These are phyloP conservation scores for Rhizomucor miehei DNA, from an alignment of 371 early-diverging fungal species.

Conservation along the genomic window DNA sequence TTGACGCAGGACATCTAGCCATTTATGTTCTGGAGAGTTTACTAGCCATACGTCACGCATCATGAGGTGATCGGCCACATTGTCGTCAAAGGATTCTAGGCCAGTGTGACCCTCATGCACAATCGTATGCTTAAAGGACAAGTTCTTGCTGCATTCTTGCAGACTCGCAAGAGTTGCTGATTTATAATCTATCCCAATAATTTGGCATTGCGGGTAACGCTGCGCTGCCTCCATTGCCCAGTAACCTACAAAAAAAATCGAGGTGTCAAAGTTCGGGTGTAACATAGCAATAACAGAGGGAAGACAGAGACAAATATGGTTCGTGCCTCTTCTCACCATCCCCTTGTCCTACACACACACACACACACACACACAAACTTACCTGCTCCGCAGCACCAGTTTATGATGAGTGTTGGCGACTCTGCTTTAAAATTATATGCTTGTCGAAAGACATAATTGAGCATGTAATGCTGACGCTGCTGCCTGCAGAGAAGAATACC, in stretches of 20 bases:
- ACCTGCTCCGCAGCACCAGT: slow-evolving; percentile 44
- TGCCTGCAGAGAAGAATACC: slow-evolving; percentile 14
- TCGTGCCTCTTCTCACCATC: no score
- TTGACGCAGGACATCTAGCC: slow-evolving; percentile 22
- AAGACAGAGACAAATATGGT: no score
- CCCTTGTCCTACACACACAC: no score
- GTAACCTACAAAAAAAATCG: slow-evolving; percentile 13
- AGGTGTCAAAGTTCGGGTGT: no score
- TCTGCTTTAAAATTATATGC: slow-evolving; percentile 20
- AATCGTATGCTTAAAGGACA: slow-evolving; percentile 13
- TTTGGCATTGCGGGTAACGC: slow-evolving; percentile 23
- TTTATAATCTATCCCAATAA: slow-evolving; percentile 29
- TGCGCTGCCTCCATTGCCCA: slow-evolving; percentile 43
- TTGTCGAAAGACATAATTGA: slow-evolving; percentile 25
- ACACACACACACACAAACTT: background rate
- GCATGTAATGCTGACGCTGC: slow-evolving; percentile 36
- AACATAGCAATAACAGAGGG: no score
- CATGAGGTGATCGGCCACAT: slow-evolving; percentile 27
- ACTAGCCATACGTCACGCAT: slow-evolving; percentile 31
- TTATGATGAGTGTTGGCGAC: slow-evolving; percentile 23
- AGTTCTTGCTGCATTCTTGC: slow-evolving; percentile 10
- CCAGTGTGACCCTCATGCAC: slow-evolving; percentile 21
- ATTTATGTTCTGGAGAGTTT: slow-evolving; percentile 22
- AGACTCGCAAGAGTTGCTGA: slow-evolving; percentile 11
- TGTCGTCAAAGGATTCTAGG: slow-evolving; percentile 16